Percentiles rank a stretch among this genome's conserved stretches.
Evolutionary conservation across 129 eudicot species (phyloP).

Genomic region (Ambrosia trifida): DNA sequence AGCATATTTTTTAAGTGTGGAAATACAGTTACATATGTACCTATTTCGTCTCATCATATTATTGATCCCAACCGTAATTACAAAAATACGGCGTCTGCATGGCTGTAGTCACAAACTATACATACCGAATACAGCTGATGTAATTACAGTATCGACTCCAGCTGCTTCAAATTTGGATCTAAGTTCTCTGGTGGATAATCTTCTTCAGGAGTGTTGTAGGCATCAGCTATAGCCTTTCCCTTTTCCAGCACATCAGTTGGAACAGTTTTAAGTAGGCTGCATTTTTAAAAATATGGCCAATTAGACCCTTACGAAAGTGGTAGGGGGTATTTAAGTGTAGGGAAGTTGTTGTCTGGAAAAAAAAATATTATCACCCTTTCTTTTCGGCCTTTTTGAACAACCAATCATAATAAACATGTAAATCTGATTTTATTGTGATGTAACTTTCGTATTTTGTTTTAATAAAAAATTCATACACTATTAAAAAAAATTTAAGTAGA

Average conservation of each 20-base stretch:
- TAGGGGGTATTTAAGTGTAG: too few relatives aligned
- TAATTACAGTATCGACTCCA: slow-evolving; percentile 71
- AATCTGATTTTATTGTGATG: too few relatives aligned
- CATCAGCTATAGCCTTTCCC: slow-evolving; percentile 81
- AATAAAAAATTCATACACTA: too few relatives aligned
- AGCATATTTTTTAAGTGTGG: not conserved
- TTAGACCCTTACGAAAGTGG: too few relatives aligned
- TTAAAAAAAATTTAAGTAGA: too few relatives aligned
- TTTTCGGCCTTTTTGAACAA: too few relatives aligned
- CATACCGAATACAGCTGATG: slow-evolving; percentile 3
- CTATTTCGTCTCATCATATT: slow-evolving; percentile 24
- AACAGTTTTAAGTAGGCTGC: slow-evolving; percentile 79
- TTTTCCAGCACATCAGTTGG: slow-evolving; percentile 74
- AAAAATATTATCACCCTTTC: too few relatives aligned
- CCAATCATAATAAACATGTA: too few relatives aligned
- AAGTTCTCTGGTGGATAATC: slow-evolving; percentile 41
- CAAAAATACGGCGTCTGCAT: slow-evolving; percentile 10
- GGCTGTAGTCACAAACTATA: slow-evolving; percentile 22
- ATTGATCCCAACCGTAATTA: slow-evolving; percentile 16
- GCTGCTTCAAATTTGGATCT: slow-evolving; percentile 69
- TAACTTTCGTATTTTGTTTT: too few relatives aligned
- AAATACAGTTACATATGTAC: not conserved
- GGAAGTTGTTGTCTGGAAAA: too few relatives aligned
- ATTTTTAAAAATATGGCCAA: too few relatives aligned
- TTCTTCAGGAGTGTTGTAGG: slow-evolving; percentile 55